phyloP scores from a whole-genome alignment of 495 filamentous ascomycete species.

The Aspergillus hancockii region DNA sequence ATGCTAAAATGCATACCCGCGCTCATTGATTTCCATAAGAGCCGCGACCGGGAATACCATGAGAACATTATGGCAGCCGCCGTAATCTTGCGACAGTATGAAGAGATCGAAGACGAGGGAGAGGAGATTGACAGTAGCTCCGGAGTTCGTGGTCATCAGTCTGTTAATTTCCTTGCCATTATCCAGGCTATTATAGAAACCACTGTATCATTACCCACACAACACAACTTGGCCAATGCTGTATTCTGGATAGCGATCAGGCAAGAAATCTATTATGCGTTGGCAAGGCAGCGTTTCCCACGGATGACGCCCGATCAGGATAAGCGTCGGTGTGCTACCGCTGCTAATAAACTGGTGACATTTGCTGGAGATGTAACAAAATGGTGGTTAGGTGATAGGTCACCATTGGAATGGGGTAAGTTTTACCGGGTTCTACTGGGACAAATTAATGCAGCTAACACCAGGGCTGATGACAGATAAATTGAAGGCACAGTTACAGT shows the following conservation, averaged over 20 bases:
- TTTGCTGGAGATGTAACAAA: conserved; percentile 27
- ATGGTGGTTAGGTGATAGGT: conserved; percentile 26
- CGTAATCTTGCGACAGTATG: conserved; percentile 31
- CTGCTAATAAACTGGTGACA: conserved; percentile 26
- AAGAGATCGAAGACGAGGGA: conserved; percentile 33
- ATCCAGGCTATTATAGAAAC: conserved; percentile 29
- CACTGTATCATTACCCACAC: conserved; percentile 22
- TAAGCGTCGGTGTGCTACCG: conserved; percentile 16
- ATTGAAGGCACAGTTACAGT: background rate
- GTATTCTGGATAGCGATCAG: conserved; percentile 30
- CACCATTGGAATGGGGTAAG: conserved; percentile 20
- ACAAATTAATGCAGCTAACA: no score
- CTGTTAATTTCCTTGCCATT: conserved; percentile 27
- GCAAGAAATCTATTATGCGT: conserved; percentile 30
- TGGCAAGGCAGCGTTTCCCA: conserved; percentile 21
- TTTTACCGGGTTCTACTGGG: no score
- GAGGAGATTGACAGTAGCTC: conserved; percentile 15
- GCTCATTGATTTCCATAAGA: conserved; percentile 22
- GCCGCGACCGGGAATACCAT: conserved; percentile 20
- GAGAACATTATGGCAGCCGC: conserved; percentile 33
- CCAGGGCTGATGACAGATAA: no score
- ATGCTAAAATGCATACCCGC: conserved; percentile 32
- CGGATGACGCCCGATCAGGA: conserved; percentile 15
- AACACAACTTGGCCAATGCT: conserved; percentile 25
- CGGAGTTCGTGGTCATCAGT: background rate